Evolutionary conservation across 2,329 filamentous ascomycete genomes (phyloP).

Genomic region (Lachnellula hyalina): DNA sequence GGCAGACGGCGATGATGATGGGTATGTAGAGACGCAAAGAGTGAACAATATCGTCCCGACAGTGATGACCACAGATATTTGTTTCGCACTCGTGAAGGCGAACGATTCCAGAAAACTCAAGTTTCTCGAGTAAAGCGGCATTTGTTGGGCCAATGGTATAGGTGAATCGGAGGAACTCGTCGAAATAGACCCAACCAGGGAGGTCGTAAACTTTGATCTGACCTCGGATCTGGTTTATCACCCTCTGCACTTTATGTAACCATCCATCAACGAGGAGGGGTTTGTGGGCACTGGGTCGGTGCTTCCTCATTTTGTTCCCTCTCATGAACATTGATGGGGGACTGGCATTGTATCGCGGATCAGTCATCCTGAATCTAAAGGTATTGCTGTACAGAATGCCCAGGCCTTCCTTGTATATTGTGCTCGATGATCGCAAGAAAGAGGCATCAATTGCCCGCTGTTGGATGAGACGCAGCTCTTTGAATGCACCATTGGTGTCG

Average conservation of each 20-base stretch:
- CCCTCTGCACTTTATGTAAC: not conserved
- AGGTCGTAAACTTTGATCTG: not conserved
- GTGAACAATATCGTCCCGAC: not conserved
- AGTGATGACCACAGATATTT: not conserved
- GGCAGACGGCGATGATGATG: not conserved
- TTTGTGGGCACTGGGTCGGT: not conserved
- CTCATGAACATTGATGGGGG: not conserved
- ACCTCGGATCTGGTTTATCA: not conserved
- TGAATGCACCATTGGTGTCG: not conserved
- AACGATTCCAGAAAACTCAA: slow-evolving; percentile 1
- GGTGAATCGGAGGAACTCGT: slow-evolving; percentile 13
- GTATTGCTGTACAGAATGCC: not conserved
- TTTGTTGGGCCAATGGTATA: slow-evolving; percentile 10
- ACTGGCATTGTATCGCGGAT: not conserved
- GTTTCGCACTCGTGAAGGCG: not conserved
- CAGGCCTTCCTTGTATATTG: not conserved
- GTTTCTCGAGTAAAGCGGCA: not conserved
- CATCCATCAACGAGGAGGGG: not conserved
- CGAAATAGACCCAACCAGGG: slow-evolving; percentile 8
- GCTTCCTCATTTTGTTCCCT: not conserved
- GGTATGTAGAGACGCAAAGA: not conserved
- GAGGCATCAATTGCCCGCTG: slow-evolving; percentile 1
- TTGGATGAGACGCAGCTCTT: not conserved
- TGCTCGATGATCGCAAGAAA: not conserved
- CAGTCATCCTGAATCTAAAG: not conserved